Conservation (phyloP, 2,329 filamentous ascomycete genomes). For the Atkinsonella hypoxylon region DNA sequence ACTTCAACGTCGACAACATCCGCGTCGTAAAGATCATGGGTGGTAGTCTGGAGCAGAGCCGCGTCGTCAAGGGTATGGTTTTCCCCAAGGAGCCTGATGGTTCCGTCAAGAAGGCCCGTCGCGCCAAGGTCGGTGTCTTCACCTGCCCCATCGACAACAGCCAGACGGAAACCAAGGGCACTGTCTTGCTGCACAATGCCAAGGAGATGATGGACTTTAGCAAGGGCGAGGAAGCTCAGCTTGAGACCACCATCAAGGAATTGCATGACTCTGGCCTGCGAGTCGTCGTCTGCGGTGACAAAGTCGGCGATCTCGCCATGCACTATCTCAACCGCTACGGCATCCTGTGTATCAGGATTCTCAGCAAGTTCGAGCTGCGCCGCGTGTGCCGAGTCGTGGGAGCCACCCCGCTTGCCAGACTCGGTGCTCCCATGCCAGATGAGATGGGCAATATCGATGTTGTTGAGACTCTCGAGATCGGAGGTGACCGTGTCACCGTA, state of each 20-base stretch:
- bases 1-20: slow-evolving; percentile 99
- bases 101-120: slow-evolving; percentile 75
- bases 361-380: slow-evolving; percentile 96
- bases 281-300: slow-evolving; percentile 83
- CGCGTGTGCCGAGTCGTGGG: slow-evolving; percentile 92
- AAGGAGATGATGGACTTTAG: slow-evolving; percentile 99
- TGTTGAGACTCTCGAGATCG: slow-evolving; percentile 95
- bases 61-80: slow-evolving; percentile 95
- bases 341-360: slow-evolving; percentile 90
- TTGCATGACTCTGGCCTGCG: slow-evolving; percentile 86
- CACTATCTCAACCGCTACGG: slow-evolving; percentile 97
- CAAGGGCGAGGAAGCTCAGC: slow-evolving; percentile 86
- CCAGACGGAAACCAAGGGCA: slow-evolving; percentile 98
- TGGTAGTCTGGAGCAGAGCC: slow-evolving; percentile 84
- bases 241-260: slow-evolving; percentile 88
- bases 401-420: slow-evolving; percentile 85
- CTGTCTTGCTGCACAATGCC: slow-evolving; percentile 89
- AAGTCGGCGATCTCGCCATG: slow-evolving; percentile 88
- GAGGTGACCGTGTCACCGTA: slow-evolving; percentile 93
- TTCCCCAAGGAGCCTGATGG: slow-evolving; percentile 94
- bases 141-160: slow-evolving; percentile 91
- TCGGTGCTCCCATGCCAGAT: slow-evolving; percentile 98
- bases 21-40: slow-evolving; percentile 99
- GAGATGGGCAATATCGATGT: slow-evolving; percentile 94
- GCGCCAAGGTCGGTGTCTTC: slow-evolving; percentile 94